Evolutionary conservation across 148 eudicot genomes (phyloP).

Genomic region (Camellia japonica): DNA sequence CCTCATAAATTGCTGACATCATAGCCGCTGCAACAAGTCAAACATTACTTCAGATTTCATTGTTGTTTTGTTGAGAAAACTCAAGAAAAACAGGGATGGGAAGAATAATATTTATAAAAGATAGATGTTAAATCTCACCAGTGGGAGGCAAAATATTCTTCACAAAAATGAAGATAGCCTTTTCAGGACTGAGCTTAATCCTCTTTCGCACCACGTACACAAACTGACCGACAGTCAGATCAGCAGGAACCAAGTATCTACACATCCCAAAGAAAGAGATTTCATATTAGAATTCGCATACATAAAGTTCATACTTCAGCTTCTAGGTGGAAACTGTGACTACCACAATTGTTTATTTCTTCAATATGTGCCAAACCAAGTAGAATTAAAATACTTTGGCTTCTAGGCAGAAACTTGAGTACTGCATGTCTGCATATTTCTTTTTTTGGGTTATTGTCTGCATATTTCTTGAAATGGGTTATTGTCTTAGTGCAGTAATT

Average conservation of each 20-base stretch:
- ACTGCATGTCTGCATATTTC: no score
- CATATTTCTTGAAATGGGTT: no score
- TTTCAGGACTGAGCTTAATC: constrained; percentile 52
- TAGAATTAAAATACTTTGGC: no score
- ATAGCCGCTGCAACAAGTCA: constrained; percentile 5
- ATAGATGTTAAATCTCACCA: constrained; percentile 19
- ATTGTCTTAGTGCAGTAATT: no score
- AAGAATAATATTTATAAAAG: neutral
- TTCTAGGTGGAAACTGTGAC: no score
- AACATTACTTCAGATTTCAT: neutral
- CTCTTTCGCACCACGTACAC: constrained; percentile 57
- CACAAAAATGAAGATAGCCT: constrained; percentile 54
- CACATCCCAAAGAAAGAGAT: neutral
- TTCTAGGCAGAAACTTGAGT: no score
- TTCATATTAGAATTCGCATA: neutral
- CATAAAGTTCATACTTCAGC: no score
- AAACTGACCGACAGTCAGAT: constrained; percentile 56
- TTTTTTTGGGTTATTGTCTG: no score
- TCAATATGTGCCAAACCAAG: no score
- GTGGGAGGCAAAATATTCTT: constrained; percentile 55
- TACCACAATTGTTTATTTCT: no score
- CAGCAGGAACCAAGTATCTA: constrained; percentile 59
- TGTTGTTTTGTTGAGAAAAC: neutral
- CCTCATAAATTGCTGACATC: constrained; percentile 32
- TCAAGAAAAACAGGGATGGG: neutral